Base-by-base conservation (phyloP, 1,139 yeast species). In the Saccharomyces hybrid region DNA sequence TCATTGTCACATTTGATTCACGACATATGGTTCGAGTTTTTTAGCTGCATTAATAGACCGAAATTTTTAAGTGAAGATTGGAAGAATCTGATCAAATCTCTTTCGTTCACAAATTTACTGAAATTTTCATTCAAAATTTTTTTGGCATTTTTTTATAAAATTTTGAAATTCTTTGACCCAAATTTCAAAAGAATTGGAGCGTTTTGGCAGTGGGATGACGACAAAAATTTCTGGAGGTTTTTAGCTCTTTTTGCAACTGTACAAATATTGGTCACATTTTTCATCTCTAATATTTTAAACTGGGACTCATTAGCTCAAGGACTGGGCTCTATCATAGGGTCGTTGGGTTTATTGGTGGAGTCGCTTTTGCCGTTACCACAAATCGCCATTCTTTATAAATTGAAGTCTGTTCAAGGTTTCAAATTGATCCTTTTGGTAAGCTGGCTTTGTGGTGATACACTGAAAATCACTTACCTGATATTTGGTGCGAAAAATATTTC, bases 391-490 rank as follows among this genome's bases (percentile, higher is more conserved):
- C 78, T 88, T 54, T 79, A 83, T 65, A 76, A 91, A 56, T 70
- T 88, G 29, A 81, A 83, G 61, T 81, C 88, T 0, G 83, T 86
- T 5, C 85, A 85, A 61, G 93, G 93, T 58, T 89, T 90, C 72
- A 85, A 90, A 63, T 75, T 84, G 49, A 80, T 91, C 38, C 74
- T 90, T 51, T 70, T 90, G 49, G 73, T 88, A 31, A 85, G 93
- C 63, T 90, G 97, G 97, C 74, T 90, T 9, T 85, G 93, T 57
- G 97, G 97, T 52, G 97, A 90, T 71, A 73, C 85, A 48, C 80
- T 89, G 46, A 90, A 90, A 67, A 78, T 90, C 44, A 74, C 84
- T 51, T 89, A 87, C 67, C 75, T 89, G 56, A 62, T 86, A n/a
- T 84, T 77, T 67, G 95, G 95, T 8, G 86, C 95, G 1, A 78